These are phyloP conservation scores for Linnemannia elongata DNA, from an alignment of 192 early-diverging fungal species.

Conservation along the genomic window DNA sequence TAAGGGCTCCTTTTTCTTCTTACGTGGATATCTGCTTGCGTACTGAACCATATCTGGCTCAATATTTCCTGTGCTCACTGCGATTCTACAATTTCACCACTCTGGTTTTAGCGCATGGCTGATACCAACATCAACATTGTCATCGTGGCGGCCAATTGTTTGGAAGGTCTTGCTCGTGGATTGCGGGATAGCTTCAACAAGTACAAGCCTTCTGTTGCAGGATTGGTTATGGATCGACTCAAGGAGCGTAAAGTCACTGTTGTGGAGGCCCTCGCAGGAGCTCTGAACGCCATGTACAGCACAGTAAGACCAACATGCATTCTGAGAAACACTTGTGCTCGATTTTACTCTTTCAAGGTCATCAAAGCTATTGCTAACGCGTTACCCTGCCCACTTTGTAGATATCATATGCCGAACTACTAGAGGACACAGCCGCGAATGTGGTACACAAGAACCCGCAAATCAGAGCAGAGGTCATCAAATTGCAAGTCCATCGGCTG, in stretches of 20 bases:
- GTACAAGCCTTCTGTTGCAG: conserved; percentile 78
- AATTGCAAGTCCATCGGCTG: conserved; percentile 82
- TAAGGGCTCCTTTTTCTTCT: conserved; percentile 25
- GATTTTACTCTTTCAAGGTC: not conserved
- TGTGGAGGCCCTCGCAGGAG: conserved; percentile 83
- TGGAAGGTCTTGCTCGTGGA: conserved; percentile 85
- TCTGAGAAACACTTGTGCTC: not conserved
- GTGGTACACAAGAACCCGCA: conserved; percentile 95
- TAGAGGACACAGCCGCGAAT: conserved; percentile 80
- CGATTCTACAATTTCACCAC: not conserved
- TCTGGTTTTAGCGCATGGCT: conserved; percentile 67
- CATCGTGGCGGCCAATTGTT: conserved; percentile 81
- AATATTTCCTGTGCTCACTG: not conserved
- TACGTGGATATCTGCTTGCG: not conserved
- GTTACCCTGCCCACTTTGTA: not conserved
- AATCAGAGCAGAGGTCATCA: conserved; percentile 81
- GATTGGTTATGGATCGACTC: conserved; percentile 88
- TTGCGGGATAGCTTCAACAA: conserved; percentile 85
- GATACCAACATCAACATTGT: conserved; percentile 94
- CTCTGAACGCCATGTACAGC: conserved; percentile 88
- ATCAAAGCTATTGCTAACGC: not conserved
- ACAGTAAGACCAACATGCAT: conserved; percentile 56
- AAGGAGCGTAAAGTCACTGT: conserved; percentile 97
- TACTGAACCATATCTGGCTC: not conserved
- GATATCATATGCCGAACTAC: conserved; percentile 72